These are phyloP conservation scores for Cucurbita maxima DNA, from an alignment of 306 rosid genomes.

Conservation along the genomic window DNA sequence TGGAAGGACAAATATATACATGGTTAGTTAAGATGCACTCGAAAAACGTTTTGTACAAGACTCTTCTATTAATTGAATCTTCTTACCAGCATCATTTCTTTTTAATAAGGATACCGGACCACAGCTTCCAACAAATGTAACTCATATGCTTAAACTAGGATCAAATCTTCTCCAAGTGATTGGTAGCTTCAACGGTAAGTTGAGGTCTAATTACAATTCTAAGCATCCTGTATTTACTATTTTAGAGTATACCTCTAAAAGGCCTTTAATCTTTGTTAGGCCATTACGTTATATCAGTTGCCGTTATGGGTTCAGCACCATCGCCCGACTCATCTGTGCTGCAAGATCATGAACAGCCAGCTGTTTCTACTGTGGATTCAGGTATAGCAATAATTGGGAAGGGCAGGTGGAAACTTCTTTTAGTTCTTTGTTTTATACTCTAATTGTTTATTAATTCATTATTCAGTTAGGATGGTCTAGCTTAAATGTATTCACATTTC, in stretches of 20 bases:
- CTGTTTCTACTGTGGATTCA: slow-evolving; percentile 28
- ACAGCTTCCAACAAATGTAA: slow-evolving; percentile 68
- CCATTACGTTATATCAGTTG: slow-evolving; percentile 52
- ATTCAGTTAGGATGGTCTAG: neutral
- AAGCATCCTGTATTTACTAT: slow-evolving; percentile 14
- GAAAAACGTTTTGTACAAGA: neutral
- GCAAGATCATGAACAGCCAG: slow-evolving; percentile 52
- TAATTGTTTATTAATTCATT: neutral
- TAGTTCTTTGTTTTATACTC: neutral
- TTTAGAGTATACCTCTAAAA: slow-evolving; percentile 5
- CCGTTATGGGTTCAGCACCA: slow-evolving; percentile 42
- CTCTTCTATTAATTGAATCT: neutral
- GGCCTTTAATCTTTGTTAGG: slow-evolving; percentile 37
- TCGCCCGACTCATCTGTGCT: slow-evolving; percentile 33
- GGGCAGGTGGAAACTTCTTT: neutral
- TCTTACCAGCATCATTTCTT: slow-evolving; percentile 7
- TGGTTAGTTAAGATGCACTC: slow-evolving; percentile 36
- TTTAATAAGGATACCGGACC: slow-evolving; percentile 67
- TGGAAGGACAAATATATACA: slow-evolving; percentile 29
- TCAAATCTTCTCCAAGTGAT: slow-evolving; percentile 82
- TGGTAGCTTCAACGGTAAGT: slow-evolving; percentile 76
- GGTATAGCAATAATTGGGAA: slow-evolving; percentile 28
- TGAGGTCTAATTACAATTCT: slow-evolving; percentile 7
- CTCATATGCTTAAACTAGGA: slow-evolving; percentile 54
- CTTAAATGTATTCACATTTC: neutral